Conservation (phyloP, 768 basidiomycete genomes). For the Mycena galericulata region DNA sequence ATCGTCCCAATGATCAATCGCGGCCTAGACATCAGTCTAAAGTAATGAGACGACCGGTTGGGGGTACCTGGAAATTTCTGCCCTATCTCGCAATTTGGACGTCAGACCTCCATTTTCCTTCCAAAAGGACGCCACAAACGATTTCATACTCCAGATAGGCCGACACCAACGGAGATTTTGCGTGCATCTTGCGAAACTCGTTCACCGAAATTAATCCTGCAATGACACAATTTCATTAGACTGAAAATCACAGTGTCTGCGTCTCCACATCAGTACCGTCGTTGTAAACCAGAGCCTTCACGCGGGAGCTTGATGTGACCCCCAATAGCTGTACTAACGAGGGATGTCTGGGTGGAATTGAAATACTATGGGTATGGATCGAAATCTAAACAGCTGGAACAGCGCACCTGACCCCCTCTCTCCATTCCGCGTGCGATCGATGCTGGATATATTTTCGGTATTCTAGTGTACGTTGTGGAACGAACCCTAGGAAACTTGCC, state of each 20-base stretch:
- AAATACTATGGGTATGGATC: no score
- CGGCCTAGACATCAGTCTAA: background rate
- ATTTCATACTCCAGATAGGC: background rate
- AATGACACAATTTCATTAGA: no score
- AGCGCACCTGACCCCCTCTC: background rate
- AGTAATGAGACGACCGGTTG: background rate
- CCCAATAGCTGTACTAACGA: no score
- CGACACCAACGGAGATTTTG: background rate
- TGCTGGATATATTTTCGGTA: no score
- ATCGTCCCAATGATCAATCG: background rate
- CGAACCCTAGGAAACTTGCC: no score
- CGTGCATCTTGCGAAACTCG: background rate
- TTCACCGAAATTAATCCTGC: background rate
- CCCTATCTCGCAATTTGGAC: background rate
- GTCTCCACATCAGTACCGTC: no score
- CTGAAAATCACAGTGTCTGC: no score
- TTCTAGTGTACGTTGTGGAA: no score
- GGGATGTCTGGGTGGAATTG: slow-evolving; percentile 6
- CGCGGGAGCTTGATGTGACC: background rate
- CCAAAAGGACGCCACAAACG: background rate
- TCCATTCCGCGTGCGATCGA: background rate
- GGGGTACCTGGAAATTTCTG: background rate
- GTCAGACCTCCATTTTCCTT: background rate
- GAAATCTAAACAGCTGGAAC: no score
- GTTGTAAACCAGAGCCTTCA: background rate